A percentile compares a stretch with the other conserved stretches of the same genome.
Conservation (phyloP, 2,329 filamentous ascomycete genomes). For the Coniochaeta pulveracea region DNA sequence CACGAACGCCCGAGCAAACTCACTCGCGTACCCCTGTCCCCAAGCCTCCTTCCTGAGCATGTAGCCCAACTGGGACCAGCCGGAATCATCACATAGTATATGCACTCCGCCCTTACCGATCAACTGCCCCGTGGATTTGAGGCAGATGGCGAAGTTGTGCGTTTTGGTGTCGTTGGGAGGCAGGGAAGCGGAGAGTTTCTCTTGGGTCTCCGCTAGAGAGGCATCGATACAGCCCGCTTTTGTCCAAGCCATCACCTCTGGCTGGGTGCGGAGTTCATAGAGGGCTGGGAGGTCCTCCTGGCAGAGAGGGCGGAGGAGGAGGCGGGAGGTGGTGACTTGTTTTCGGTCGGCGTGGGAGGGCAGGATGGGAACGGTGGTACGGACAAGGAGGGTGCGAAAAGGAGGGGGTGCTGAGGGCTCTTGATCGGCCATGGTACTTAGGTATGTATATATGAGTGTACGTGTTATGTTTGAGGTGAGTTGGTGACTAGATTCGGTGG, state of each 20-base stretch:
- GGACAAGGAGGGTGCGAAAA: no score
- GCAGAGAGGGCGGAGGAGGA: conserved; percentile 29
- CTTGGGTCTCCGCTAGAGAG: conserved; percentile 29
- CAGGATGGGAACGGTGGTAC: conserved; percentile 34
- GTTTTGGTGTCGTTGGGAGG: conserved; percentile 35
- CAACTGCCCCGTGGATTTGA: conserved; percentile 42
- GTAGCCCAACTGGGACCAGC: conserved; percentile 50
- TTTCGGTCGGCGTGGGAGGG: conserved; percentile 26
- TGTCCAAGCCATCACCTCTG: conserved; percentile 47
- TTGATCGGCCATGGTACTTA: no score
- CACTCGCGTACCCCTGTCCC: conserved; percentile 45
- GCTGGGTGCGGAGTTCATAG: conserved; percentile 34
- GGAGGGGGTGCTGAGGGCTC: no score
- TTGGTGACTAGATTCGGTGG: no score
- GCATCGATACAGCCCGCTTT: conserved; percentile 35
- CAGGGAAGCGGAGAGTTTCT: conserved; percentile 27
- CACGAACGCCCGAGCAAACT: conserved; percentile 38
- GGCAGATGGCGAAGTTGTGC: conserved; percentile 38
- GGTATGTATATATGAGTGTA: no score
- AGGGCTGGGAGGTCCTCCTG: conserved; percentile 36
- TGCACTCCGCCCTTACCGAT: conserved; percentile 34
- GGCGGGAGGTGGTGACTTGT: conserved; percentile 36
- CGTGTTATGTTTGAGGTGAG: no score
- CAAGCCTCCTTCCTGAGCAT: conserved; percentile 40
- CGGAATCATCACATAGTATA: conserved; percentile 21